Evolutionary conservation across 2,329 filamentous ascomycete genomes (phyloP), one percentile per base, ranked within the genome.

Genomic region (Ophiocordyceps camponoti-floridani): DNA sequence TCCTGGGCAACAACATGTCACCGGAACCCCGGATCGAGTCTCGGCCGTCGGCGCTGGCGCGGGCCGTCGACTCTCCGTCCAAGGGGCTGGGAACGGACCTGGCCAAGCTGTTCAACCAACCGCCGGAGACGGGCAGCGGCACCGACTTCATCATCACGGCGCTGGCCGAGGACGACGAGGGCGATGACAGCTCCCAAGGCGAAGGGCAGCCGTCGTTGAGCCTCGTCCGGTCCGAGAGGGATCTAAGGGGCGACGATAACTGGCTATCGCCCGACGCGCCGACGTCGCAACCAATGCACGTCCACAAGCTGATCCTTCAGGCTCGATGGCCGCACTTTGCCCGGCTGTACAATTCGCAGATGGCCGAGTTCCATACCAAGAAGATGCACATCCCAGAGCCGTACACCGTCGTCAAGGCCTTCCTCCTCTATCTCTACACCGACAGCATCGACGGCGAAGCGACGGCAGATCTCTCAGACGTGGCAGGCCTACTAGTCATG

Each of bases 371-470:
- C 55, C 91, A 98, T 58, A 91, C 86, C 14, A 91, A 91, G 56
- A 87, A 84, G 61, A 91, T 98, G 82, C 89, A 98, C 62, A 94
- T 98, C 41, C 89, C 91, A 0, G 93, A 98, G 56, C 88, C 89
- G 1, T 96, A 95, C 61, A 81, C 79, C 1, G 87, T 94, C 0
- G 91, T 98, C 42, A 87, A 85, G 52, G 86, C 89, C 1, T 98
- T 98, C 57, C 71, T 98, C 27, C 89, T 91, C 63, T 98, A 95
- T 57, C 75, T 98, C 1, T 98, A 98, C 62, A 95, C 91, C 0
- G 91, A 98, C 61, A 89, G 82, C 52, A 95, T 98, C 52, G 65
- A 68, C 42, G 67, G 86, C 42, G 77, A 79, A 47, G 83, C 88
- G 33, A 85, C 91, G 64, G 75, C 76, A 0, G 73, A 81, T 43